Base-by-base conservation (phyloP, 805 yeast species). In the Monosporozyma unispora region DNA sequence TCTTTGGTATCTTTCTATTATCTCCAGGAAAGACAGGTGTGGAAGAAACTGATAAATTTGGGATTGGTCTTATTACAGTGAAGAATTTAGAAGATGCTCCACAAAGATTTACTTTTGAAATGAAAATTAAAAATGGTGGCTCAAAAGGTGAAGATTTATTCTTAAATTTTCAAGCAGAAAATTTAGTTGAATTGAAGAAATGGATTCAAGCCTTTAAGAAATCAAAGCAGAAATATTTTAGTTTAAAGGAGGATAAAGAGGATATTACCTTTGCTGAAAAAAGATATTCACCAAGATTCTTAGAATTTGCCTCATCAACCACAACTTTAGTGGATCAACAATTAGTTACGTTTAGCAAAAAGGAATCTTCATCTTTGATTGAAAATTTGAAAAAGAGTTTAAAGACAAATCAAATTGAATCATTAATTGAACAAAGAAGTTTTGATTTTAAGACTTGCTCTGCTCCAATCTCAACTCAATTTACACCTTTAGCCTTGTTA, bases 21-120 rank as follows among this genome's bases (percentile, higher is more conserved):
- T 77, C 90, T 37, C 83, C 87, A 0, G 74, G 80, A 6, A 75
- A 77, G 44, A 78, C 80, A 0, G 84, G 71, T 61, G 97, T 91
- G 2, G 90, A 87, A 60, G 97, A 91, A 67, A 77, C 89, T 9
- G 96, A 87, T 62, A 87, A 87, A 58, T 77, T 88, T 51, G 96
- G 96, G 3, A 78, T 90, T 1, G 69, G 84, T n/a, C 65, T 86
- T 25, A 81, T 87, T 48, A 80, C 77, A 58, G 75, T 82, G 12
- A 70, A 79, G 49, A 83, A 80, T 59, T 51, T 54, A 33, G 78
- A 84, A 0, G 76, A 76, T 48, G 93, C 85, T 58, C 87, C 83
- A 44, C 54, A 96, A 47, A 74, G 87, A 53, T 87, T 82, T 66
- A 87, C 96, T 59, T 87, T 90, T 61, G 89, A 84, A 59, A 62